A percentile compares a stretch with the other conserved stretches of the same genome.
Evolutionary conservation across 2,329 filamentous ascomycete genomes (phyloP).

Genomic region (Sordariomycetes sp.): DNA sequence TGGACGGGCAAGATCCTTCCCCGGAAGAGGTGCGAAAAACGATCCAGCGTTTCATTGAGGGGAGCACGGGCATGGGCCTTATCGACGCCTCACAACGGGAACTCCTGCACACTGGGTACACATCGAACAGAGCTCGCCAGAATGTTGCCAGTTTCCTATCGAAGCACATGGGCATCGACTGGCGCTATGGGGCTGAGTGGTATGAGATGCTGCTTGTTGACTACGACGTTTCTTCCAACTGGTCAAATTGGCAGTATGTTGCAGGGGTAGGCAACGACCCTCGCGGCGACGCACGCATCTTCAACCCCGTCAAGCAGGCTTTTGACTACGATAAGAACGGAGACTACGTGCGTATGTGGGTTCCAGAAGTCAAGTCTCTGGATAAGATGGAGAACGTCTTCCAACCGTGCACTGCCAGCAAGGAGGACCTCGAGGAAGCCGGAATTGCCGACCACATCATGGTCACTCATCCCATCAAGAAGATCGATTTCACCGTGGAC

Average conservation of each 20-base stretch:
- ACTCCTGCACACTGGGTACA: slow-evolving; percentile 67
- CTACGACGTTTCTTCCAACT: slow-evolving; percentile 69
- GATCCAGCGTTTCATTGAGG: slow-evolving; percentile 52
- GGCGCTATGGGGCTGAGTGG: slow-evolving; percentile 75
- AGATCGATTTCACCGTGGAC: slow-evolving; percentile 54
- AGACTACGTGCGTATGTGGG: slow-evolving; percentile 63
- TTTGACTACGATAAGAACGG: slow-evolving; percentile 67
- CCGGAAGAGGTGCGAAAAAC: slow-evolving; percentile 34
- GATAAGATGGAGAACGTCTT: slow-evolving; percentile 50
- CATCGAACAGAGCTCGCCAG: slow-evolving; percentile 65
- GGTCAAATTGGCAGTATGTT: slow-evolving; percentile 79
- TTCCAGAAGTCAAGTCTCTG: slow-evolving; percentile 54
- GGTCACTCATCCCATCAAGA: slow-evolving; percentile 57
- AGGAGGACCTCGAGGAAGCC: slow-evolving; percentile 45
- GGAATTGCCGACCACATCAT: slow-evolving; percentile 51
- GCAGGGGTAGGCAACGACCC: slow-evolving; percentile 75
- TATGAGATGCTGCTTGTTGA: slow-evolving; percentile 69
- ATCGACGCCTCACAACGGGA: slow-evolving; percentile 74
- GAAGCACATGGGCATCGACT: slow-evolving; percentile 68
- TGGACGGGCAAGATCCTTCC: slow-evolving; percentile 24
- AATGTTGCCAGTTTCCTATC: slow-evolving; percentile 68
- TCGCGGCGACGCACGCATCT: slow-evolving; percentile 59
- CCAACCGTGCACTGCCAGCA: slow-evolving; percentile 57
- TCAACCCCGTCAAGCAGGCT: slow-evolving; percentile 75
- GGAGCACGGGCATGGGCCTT: slow-evolving; percentile 64